Percentiles rank a stretch among this genome's conserved stretches.
Evolutionary conservation across 352 stramenopile species (phyloP).

Genomic region (Pythium phragmiticola): DNA sequence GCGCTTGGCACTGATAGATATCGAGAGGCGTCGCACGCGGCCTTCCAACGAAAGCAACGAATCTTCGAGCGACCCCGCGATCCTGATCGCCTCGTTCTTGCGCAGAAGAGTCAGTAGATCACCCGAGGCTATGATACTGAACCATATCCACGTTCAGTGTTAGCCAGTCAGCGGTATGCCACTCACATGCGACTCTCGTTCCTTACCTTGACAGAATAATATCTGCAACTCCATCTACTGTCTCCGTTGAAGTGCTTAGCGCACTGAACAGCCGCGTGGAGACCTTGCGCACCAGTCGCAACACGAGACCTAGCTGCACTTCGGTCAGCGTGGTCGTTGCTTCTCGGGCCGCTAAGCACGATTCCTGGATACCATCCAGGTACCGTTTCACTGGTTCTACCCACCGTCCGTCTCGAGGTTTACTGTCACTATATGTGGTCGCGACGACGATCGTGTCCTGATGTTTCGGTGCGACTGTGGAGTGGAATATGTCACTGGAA

Average conservation of each 20-base stretch:
- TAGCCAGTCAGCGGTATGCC: neutral
- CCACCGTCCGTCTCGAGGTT: neutral
- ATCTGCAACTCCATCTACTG: neutral
- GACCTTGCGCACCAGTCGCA: conserved; percentile 13
- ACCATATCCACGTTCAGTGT: neutral
- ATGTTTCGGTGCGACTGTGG: neutral
- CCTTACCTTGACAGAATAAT: conserved; percentile 10
- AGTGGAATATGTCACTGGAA: conserved; percentile 10
- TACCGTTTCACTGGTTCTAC: conserved; percentile 4
- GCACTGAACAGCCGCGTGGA: conserved; percentile 10
- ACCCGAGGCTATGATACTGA: conserved; percentile 6
- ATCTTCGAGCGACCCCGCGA: conserved; percentile 5
- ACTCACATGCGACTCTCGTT: neutral
- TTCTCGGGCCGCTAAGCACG: neutral
- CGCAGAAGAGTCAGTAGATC: conserved; percentile 10
- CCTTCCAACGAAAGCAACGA: conserved; percentile 21
- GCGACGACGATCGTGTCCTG: conserved; percentile 9
- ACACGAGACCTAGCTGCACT: conserved; percentile 6
- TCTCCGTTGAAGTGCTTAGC: neutral
- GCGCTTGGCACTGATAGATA: conserved; percentile 9
- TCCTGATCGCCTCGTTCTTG: neutral
- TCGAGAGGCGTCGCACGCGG: conserved; percentile 6
- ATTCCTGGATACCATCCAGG: conserved; percentile 5
- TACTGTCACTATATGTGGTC: neutral
- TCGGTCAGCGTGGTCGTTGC: neutral